phyloP scores from a whole-genome alignment of 2,329 filamentous ascomycete species.

The Ceratocystis destructans region DNA sequence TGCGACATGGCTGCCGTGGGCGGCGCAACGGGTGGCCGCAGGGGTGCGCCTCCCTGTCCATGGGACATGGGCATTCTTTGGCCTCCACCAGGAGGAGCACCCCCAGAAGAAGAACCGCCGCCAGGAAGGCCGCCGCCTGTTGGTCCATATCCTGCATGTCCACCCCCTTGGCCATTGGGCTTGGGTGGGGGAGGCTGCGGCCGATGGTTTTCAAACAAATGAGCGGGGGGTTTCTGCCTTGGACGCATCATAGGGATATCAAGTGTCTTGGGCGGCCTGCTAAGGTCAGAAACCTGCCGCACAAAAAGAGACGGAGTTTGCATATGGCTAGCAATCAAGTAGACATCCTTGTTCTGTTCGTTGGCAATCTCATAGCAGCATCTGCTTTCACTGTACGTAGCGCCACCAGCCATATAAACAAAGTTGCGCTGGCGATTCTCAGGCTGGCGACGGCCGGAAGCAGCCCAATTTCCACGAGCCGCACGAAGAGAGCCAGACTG shows the following conservation, averaged over 20 bases:
- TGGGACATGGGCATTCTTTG: constrained; percentile 4
- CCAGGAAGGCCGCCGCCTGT: background rate
- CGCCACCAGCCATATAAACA: constrained; percentile 88
- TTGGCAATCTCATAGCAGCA: constrained; percentile 77
- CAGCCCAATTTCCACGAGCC: constrained; percentile 91
- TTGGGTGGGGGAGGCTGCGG: constrained; percentile 15
- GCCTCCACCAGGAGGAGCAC: background rate
- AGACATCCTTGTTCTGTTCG: constrained; percentile 63
- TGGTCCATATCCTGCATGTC: constrained; percentile 5
- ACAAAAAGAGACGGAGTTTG: constrained; percentile 71
- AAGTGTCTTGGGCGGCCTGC: constrained; percentile 57
- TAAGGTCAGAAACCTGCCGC: constrained; percentile 68
- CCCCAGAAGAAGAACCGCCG: background rate
- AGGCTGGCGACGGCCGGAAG: constrained; percentile 53
- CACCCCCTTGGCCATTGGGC: constrained; percentile 5
- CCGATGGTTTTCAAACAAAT: constrained; percentile 58
- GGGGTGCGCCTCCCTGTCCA: constrained; percentile 8
- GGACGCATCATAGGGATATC: constrained; percentile 71
- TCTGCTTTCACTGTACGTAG: constrained; percentile 81
- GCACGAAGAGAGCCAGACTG: constrained; percentile 68
- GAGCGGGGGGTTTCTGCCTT: constrained; percentile 66
- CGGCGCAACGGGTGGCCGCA: constrained; percentile 8
- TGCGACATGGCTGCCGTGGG: constrained; percentile 16
- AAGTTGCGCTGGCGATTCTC: constrained; percentile 86
- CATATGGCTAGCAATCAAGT: constrained; percentile 86